These are phyloP conservation scores for Phytophthora sp. DNA, from an alignment of 352 stramenopile genomes.

Conservation along the genomic window DNA sequence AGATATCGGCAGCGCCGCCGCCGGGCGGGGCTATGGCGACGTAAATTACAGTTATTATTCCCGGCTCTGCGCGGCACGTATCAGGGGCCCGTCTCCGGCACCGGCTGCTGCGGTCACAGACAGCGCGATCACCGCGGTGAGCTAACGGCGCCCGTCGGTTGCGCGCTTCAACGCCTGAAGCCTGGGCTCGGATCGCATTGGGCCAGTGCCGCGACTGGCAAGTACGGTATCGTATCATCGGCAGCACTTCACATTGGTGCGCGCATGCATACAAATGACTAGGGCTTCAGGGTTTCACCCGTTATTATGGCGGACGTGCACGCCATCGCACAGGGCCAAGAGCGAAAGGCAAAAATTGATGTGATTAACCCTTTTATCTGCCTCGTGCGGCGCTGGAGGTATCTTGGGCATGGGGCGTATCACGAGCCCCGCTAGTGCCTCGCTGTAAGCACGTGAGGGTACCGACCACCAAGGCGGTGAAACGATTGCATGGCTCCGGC, in stretches of 20 bases:
- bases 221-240: background rate
- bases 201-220: constrained; percentile 6
- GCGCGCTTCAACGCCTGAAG: constrained; percentile 24
- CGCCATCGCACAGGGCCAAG: too few species aligned
- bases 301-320: too few species aligned
- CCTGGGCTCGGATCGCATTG: background rate
- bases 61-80: constrained; percentile 42
- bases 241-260: background rate
- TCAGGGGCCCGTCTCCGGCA: constrained; percentile 33
- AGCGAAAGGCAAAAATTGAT: background rate
- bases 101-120: constrained; percentile 36
- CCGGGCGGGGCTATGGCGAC: too few species aligned
- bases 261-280: too few species aligned
- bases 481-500: constrained; percentile 5
- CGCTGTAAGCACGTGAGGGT: constrained; percentile 23
- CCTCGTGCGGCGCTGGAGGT: constrained; percentile 12
- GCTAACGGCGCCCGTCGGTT: constrained; percentile 27
- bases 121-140: constrained; percentile 30
- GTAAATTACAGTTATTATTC: constrained; percentile 26
- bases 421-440: constrained; percentile 21
- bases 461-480: constrained; percentile 24
- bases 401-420: constrained; percentile 36
- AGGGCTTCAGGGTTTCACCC: too few species aligned
- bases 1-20: too few species aligned
- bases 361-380: too few species aligned